Evolutionary conservation across 495 filamentous ascomycete species (phyloP).

Genomic region (Lophium mytilinum): DNA sequence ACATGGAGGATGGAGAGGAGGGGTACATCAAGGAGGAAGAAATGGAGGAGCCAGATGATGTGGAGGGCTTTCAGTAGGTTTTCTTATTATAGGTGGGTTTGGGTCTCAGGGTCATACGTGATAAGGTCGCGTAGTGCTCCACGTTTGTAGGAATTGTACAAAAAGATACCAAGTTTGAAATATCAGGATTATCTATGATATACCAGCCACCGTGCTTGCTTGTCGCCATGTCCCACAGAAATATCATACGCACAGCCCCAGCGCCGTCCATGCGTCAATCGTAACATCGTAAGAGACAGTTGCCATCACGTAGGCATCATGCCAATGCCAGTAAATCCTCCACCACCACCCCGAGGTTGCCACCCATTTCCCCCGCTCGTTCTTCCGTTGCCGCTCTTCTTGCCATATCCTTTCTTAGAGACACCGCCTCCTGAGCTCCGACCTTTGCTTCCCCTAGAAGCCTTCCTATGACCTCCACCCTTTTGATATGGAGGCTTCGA

Average conservation of each 20-base stretch:
- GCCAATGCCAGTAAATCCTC: not conserved
- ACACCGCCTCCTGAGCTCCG: conserved; percentile 6
- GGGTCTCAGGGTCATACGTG: no score
- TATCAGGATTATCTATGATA: no score
- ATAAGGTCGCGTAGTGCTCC: no score
- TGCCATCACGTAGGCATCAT: not conserved
- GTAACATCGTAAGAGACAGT: not conserved
- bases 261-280: not conserved
- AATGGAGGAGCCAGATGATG: conserved; percentile 17
- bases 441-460: conserved; percentile 1
- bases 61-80: not conserved
- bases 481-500: not conserved
- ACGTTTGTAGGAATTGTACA: no score
- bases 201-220: no score
- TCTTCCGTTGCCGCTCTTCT: not conserved
- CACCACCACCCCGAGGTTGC: not conserved
- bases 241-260: not conserved
- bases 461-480: conserved; percentile 5
- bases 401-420: conserved; percentile 10
- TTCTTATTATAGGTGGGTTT: no score
- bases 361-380: conserved; percentile 1
- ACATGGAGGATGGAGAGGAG: conserved; percentile 23
- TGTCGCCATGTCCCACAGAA: no score
- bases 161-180: no score
- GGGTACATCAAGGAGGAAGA: conserved; percentile 28